These are phyloP conservation scores for Collybia sordida DNA, from an alignment of 768 basidiomycete genomes.

Conservation along the genomic window DNA sequence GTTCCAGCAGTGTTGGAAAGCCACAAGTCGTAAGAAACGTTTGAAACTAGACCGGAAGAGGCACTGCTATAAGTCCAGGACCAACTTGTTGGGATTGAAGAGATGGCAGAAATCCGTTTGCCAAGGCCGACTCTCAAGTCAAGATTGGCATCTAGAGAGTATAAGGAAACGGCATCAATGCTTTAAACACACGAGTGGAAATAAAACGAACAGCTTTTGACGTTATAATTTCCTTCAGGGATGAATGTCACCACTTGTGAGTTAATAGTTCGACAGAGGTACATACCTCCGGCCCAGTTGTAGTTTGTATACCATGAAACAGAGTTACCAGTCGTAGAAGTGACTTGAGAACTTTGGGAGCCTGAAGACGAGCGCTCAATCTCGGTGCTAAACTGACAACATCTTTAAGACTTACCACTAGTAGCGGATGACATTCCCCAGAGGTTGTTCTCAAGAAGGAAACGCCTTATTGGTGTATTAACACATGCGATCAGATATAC, in stretches of 20 bases:
- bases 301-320: constrained; percentile 32
- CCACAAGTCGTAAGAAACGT: constrained; percentile 36
- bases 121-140: constrained; percentile 26
- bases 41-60: constrained; percentile 29
- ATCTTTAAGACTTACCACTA: constrained; percentile 1
- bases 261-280: background rate
- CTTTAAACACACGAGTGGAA: no score
- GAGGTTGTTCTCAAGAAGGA: background rate
- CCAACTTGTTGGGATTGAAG: constrained; percentile 32
- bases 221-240: no score
- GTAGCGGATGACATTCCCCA: background rate
- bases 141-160: constrained; percentile 26
- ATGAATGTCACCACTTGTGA: background rate
- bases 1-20: constrained; percentile 25
- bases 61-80: constrained; percentile 28
- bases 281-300: constrained; percentile 28
- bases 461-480: background rate
- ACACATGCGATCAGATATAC: no score
- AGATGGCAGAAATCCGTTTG: constrained; percentile 23
- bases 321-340: constrained; percentile 21
- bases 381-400: background rate
- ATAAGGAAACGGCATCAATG: no score
- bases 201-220: no score
- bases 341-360: constrained; percentile 29
- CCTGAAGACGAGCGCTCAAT: constrained; percentile 11